Percentiles rank a stretch among this genome's conserved stretches.
These are phyloP conservation scores for Pythium grandisporangium DNA, from an alignment of 352 stramenopile genomes.

Conservation along the genomic window DNA sequence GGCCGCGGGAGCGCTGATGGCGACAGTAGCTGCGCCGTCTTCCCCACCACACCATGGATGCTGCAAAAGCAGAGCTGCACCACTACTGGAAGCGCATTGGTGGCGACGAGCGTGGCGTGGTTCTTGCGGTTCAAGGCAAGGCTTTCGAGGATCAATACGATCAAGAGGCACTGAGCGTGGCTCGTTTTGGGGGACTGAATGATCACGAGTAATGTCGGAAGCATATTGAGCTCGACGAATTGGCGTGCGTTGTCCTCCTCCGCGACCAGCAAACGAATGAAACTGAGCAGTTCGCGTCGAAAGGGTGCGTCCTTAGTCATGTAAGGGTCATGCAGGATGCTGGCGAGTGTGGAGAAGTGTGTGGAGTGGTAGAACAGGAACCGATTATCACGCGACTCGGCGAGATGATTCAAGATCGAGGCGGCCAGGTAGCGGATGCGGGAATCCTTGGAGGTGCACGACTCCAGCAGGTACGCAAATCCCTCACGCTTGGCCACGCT, in stretches of 20 bases:
- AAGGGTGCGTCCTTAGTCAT: constrained; percentile 52
- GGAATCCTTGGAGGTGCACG: constrained; percentile 46
- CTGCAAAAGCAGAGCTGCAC: constrained; percentile 42
- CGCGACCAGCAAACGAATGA: constrained; percentile 42
- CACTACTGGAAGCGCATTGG: constrained; percentile 33
- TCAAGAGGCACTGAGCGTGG: constrained; percentile 28
- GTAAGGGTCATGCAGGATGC: constrained; percentile 53
- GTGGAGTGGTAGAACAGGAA: constrained; percentile 54
- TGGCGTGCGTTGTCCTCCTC: constrained; percentile 44
- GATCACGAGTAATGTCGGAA: constrained; percentile 43
- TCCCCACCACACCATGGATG: background rate
- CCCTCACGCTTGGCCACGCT: constrained; percentile 53
- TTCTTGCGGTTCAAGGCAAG: constrained; percentile 41
- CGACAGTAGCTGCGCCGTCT: background rate
- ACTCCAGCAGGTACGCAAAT: constrained; percentile 56
- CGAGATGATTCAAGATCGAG: constrained; percentile 47
- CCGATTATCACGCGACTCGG: constrained; percentile 39
- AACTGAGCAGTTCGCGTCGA: constrained; percentile 49
- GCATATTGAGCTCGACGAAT: constrained; percentile 45
- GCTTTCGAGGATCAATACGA: constrained; percentile 48
- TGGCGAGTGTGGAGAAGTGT: constrained; percentile 38
- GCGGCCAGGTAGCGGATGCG: constrained; percentile 42
- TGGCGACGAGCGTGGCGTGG: constrained; percentile 32
- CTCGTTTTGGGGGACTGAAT: constrained; percentile 27
- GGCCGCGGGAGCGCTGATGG: background rate